Conservation (phyloP, 345 rosid species). For the Hibiscus trionum region DNA sequence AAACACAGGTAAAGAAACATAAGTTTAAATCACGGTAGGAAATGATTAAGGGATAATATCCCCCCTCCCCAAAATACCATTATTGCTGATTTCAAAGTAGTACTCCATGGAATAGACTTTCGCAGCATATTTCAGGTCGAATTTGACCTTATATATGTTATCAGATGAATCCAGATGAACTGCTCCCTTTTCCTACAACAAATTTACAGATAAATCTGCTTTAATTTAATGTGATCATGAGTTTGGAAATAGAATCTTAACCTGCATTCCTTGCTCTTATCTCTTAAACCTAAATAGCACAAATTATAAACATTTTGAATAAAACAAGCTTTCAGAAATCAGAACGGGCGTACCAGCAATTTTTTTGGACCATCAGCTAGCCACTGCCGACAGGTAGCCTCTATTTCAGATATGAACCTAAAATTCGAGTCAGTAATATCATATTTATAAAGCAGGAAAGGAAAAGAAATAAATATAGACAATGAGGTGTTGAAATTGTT, state of each 20-base stretch:
- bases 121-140: constrained; percentile 53
- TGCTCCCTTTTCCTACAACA: constrained; percentile 74
- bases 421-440: background rate
- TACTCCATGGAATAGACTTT: constrained; percentile 88
- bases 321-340: background rate
- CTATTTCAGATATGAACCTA: constrained; percentile 94
- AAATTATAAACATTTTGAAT: background rate
- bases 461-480: background rate
- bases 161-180: constrained; percentile 42
- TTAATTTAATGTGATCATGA: constrained; percentile 10
- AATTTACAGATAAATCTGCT: constrained; percentile 16
- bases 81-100: constrained; percentile 42
- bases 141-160: constrained; percentile 55
- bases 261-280: background rate
- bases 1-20: constrained; percentile 22
- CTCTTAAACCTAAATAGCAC: background rate
- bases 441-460: background rate
- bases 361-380: constrained; percentile 79
- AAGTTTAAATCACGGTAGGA: background rate
- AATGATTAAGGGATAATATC: constrained; percentile 11
- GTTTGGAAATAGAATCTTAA: background rate
- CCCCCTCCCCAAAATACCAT: constrained; percentile 27
- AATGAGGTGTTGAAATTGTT: background rate
- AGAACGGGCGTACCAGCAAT: constrained; percentile 48
- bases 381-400: constrained; percentile 92